Conservation (phyloP, 768 basidiomycete genomes). For the Hericium erinaceus region DNA sequence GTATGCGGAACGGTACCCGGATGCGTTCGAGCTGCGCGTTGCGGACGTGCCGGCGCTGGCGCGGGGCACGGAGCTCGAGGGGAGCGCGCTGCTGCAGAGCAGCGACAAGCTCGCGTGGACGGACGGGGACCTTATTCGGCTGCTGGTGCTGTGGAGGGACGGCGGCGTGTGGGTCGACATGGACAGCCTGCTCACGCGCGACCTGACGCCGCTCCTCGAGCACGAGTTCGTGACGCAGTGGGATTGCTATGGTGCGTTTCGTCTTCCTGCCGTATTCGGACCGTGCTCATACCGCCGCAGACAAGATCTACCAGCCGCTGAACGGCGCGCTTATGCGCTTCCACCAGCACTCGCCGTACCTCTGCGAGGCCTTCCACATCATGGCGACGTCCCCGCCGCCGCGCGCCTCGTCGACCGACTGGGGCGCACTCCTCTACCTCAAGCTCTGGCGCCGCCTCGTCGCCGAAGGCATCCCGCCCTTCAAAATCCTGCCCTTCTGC, state of each 20-base stretch:
- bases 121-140: conserved; percentile 86
- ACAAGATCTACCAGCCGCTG: conserved; percentile 23
- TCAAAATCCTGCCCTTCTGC: conserved; percentile 91
- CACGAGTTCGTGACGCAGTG: conserved; percentile 97
- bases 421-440: conserved; percentile 88
- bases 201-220: conserved; percentile 78
- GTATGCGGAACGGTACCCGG: conserved; percentile 56
- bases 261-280: background rate
- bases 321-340: conserved; percentile 97
- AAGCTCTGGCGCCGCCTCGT: conserved; percentile 86
- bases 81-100: conserved; percentile 44
- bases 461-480: conserved; percentile 63
- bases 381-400: conserved; percentile 67
- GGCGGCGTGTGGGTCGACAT: conserved; percentile 98
- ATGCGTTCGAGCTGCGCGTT: conserved; percentile 58
- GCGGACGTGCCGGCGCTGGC: conserved; percentile 65
- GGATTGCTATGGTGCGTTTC: conserved; percentile 86
- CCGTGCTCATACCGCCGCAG: background rate
- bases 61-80: conserved; percentile 67
- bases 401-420: conserved; percentile 74
- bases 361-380: conserved; percentile 89
- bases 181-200: conserved; percentile 88
- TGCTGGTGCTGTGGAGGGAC: conserved; percentile 80
- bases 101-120: conserved; percentile 85
- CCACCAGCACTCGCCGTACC: conserved; percentile 82